Evolutionary conservation across 192 early-diverging fungal species (phyloP), one percentile per base, ranked within the genome.

Genomic region (Gigaspora rosea): DNA sequence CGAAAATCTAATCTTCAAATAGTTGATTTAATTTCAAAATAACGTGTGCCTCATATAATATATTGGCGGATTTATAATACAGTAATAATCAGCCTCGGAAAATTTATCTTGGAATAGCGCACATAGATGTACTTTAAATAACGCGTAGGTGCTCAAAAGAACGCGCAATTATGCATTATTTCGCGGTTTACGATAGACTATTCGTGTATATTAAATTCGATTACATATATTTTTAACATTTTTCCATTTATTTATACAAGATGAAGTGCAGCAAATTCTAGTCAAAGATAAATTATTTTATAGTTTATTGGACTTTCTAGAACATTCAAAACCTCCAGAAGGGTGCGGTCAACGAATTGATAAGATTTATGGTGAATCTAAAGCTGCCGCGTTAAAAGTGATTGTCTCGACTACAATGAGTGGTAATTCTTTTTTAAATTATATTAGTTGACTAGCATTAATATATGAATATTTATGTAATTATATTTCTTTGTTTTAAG

Each of bases 291-390:
- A 81, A 41, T 73, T 77, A 46, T 76, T 87, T 57, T 32, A 61
- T 11, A 32, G 65, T 22, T 61, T 89, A 33, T 62, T 89, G 16
- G 80, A 85, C 58, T 82, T 86, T 52, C 64, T 88, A 13, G 83
- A 87, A 32, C 32, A 80, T 52, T 71, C 82, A 11, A 80, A 80
- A 68, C 75, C 78, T 5, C 79, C 82, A 36, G 78, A 84, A n/a
- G 78, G 80, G 35, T 81, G 79, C 50, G 81, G 80, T 48, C 76
- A 85, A 74, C 83, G 85, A 48, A 84, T 86, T n/a, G 73, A 83
- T 27, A 84, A 89, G 33, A 84, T 81, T 22, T 81, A 86, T 81
- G 81, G 76, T 13, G 83, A 82, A 22, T 82, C 80, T 35, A 82
- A 82, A 41, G 79, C 82, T 36, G 79, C 80, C 1, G 41, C 88